Evolutionary conservation across 108 stramenopile genomes (phyloP), one percentile per base, ranked within the genome.

Genomic region (Fistulifera pelliculosa): DNA sequence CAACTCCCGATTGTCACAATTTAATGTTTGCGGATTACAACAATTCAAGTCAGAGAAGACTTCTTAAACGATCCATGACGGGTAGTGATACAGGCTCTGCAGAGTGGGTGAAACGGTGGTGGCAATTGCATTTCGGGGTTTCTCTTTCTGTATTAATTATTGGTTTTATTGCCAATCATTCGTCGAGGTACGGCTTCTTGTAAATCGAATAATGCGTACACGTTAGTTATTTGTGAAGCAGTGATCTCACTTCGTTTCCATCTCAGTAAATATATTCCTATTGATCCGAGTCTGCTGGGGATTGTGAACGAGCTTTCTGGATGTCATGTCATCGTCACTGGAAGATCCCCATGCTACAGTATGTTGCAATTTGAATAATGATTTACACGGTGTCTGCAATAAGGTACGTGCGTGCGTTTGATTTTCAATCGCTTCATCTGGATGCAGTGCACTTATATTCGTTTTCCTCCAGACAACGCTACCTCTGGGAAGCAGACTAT

Each of bases 261-360:
- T 23, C n/a, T n/a, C 50, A 66, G 76, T 47, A 86, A 86, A 54
- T 86, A 80, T 42, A 62, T 82, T 48, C 71, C 85, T n/a, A 66
- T 77, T 22, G 55, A 68, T 47, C 55, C 73, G 13, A 45, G 50
- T 39, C 35, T 6, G n/a, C 13, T 43, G 42, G 41, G 10, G 38
- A 66, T 28, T 87, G 86, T 56, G 27, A 42, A 17, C 79, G 71
- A 57, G 82, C 69, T 88, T 73, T 54, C 71, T 82, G 45, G 72
- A 85, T 64, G 83, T 85, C 0, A 61, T 83, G 52, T 62, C 81
- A 0, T 62, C 64, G 8, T 75, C 78, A 0, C 50, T 56, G 10
- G 62, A 73, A 15, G 80, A 84, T 6, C 25, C 54, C 15, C 52
- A 60, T 16, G 73, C 80, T 10, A 49, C 69, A 1, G 41, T 82